Percentiles rank a stretch among this genome's conserved stretches.
These are phyloP conservation scores for Bretziella fagacearum DNA, from an alignment of 2,329 filamentous ascomycete species.

Conservation along the genomic window DNA sequence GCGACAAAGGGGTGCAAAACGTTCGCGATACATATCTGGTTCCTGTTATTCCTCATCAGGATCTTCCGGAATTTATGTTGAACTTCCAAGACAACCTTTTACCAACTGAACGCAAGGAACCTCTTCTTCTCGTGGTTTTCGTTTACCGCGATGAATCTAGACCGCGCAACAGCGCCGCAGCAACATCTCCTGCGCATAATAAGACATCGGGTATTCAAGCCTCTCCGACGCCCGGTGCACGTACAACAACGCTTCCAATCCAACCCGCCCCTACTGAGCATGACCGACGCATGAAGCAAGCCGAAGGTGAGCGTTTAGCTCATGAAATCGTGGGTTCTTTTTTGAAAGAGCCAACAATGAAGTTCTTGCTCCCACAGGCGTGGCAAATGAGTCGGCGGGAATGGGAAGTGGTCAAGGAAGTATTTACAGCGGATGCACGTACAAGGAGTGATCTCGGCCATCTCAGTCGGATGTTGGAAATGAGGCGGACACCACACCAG, in stretches of 20 bases:
- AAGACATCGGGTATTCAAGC: conserved; percentile 2
- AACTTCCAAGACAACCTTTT: conserved; percentile 75
- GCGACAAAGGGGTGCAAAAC: conserved; percentile 54
- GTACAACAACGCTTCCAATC: conserved; percentile 6
- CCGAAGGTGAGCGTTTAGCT: conserved; percentile 38
- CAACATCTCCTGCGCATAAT: conserved; percentile 13
- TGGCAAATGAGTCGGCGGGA: conserved; percentile 52
- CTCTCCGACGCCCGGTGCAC: conserved; percentile 23
- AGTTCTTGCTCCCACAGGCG: conserved; percentile 52
- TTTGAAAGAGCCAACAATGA: conserved; percentile 46
- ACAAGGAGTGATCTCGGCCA: conserved; percentile 45
- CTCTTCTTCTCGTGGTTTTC: conserved; percentile 68
- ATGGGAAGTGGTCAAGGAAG: conserved; percentile 54
- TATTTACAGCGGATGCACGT: conserved; percentile 48
- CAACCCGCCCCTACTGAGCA: conserved; percentile 8
- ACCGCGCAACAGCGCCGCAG: background rate
- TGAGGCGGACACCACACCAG: conserved; percentile 10
- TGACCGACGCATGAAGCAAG: conserved; percentile 11
- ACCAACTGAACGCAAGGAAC: conserved; percentile 52
- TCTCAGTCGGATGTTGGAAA: conserved; percentile 38
- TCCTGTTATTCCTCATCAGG: conserved; percentile 57
- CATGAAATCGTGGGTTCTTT: conserved; percentile 46
- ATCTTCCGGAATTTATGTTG: conserved; percentile 70
- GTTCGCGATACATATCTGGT: conserved; percentile 86
- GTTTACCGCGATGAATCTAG: conserved; percentile 51